These are phyloP conservation scores for Plasmodium blacklocki DNA, from an alignment of 169 alveolate species.

Conservation along the genomic window DNA sequence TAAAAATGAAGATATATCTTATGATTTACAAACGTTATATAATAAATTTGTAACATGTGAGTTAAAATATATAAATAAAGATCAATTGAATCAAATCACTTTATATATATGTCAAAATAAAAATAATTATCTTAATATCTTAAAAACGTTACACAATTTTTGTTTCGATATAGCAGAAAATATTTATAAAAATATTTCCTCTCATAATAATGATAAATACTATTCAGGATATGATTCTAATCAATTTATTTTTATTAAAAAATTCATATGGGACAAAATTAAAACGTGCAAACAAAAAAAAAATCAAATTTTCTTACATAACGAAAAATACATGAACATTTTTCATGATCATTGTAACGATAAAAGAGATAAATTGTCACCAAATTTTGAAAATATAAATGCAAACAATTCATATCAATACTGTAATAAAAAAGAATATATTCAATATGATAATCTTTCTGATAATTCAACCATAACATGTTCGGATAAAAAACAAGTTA, in stretches of 20 bases:
- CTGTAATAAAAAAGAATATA: neutral
- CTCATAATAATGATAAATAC: neutral
- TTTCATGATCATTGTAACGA: too few species aligned
- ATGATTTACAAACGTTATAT: conserved; percentile 1
- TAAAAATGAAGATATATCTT: neutral
- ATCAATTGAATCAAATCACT: conserved; percentile 19
- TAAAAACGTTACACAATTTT: conserved; percentile 7
- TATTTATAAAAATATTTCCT: neutral
- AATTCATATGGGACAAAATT: neutral
- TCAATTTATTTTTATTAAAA: conserved; percentile 19
- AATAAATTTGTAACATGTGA: conserved; percentile 23
- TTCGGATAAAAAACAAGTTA: neutral
- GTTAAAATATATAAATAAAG: conserved; percentile 27
- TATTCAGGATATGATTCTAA: neutral
- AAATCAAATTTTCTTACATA: too few species aligned
- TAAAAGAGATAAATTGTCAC: too few species aligned
- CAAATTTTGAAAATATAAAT: too few species aligned
- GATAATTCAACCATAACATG: neutral
- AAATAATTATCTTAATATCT: conserved; percentile 9
- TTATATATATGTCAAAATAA: conserved; percentile 17
- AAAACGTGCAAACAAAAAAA: too few species aligned
- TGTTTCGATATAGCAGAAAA: conserved; percentile 17
- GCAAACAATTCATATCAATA: neutral
- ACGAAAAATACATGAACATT: too few species aligned
- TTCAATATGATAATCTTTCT: neutral